Conservation (phyloP, 1,284 basidiomycete genomes). For the Athelia sp. region DNA sequence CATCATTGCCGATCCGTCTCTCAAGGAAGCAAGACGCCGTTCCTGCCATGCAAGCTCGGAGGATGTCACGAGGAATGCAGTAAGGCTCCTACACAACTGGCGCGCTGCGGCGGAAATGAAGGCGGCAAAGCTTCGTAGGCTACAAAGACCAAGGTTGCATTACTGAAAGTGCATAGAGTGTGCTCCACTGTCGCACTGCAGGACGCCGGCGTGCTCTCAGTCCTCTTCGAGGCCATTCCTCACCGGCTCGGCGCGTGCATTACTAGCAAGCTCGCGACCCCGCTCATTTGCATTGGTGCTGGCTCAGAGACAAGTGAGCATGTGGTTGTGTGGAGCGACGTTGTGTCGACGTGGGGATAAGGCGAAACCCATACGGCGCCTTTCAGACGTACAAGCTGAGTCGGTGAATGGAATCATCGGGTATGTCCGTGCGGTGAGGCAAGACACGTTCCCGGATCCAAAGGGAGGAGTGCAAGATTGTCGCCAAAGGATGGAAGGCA, state of each 20-base stretch:
- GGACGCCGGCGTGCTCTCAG: conserved; percentile 81
- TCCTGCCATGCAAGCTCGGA: conserved; percentile 68
- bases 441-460: conserved; percentile 69
- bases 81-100: conserved; percentile 80
- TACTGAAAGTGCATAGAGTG: conserved; percentile 53
- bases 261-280: conserved; percentile 61
- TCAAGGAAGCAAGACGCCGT: conserved; percentile 72
- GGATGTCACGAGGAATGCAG: conserved; percentile 69
- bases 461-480: conserved; percentile 80
- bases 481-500: conserved; percentile 71
- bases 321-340: conserved; percentile 93
- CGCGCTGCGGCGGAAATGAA: conserved; percentile 86
- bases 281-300: conserved; percentile 96
- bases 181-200: conserved; percentile 69
- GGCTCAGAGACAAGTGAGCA: conserved; percentile 85
- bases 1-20: conserved; percentile 85
- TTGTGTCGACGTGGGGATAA: conserved; percentile 81
- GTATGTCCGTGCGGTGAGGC: conserved; percentile 73
- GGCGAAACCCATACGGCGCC: conserved; percentile 83
- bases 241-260: conserved; percentile 70
- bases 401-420: conserved; percentile 60
- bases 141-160: conserved; percentile 88
- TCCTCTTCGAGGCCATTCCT: conserved; percentile 93
- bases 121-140: conserved; percentile 76
- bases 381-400: conserved; percentile 63